These are phyloP conservation scores for Colletotrichum euphorbiae DNA, from an alignment of 2,329 filamentous ascomycete species.

Conservation along the genomic window DNA sequence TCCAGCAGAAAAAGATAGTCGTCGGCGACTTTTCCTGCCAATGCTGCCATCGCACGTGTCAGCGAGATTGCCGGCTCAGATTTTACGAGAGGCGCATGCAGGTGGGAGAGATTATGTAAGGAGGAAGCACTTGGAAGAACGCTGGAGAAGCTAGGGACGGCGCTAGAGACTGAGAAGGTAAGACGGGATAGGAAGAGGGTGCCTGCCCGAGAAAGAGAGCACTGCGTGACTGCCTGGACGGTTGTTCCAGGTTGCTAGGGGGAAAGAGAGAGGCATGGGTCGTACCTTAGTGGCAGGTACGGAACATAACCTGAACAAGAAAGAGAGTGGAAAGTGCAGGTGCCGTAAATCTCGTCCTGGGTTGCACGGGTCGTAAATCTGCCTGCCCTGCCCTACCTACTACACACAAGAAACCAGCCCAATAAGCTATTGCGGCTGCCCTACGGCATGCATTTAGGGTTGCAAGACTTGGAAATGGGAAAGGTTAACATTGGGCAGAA, in stretches of 20 bases:
- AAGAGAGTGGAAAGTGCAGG: slow-evolving; percentile 14
- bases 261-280: too few species aligned
- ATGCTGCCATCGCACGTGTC: slow-evolving; percentile 30
- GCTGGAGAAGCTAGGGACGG: neutral
- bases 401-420: neutral
- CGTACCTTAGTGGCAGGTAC: neutral
- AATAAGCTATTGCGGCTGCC: neutral
- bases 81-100: slow-evolving; percentile 40
- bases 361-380: slow-evolving; percentile 26
- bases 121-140: neutral
- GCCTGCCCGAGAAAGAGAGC: too few species aligned
- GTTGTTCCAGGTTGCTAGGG: too few species aligned
- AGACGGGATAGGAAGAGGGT: neutral
- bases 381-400: slow-evolving; percentile 1
- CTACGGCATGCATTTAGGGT: neutral
- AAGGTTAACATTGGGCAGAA: neutral
- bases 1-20: neutral
- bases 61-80: slow-evolving; percentile 24
- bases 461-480: neutral
- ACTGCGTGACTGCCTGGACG: too few species aligned
- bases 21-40: slow-evolving; percentile 23
- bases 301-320: neutral
- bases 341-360: slow-evolving; percentile 27
- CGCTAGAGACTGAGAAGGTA: slow-evolving; percentile 5
- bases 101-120: slow-evolving; percentile 18